Base-by-base conservation (phyloP, 1,284 basidiomycete species). In the Ganoderma meredithae region DNA sequence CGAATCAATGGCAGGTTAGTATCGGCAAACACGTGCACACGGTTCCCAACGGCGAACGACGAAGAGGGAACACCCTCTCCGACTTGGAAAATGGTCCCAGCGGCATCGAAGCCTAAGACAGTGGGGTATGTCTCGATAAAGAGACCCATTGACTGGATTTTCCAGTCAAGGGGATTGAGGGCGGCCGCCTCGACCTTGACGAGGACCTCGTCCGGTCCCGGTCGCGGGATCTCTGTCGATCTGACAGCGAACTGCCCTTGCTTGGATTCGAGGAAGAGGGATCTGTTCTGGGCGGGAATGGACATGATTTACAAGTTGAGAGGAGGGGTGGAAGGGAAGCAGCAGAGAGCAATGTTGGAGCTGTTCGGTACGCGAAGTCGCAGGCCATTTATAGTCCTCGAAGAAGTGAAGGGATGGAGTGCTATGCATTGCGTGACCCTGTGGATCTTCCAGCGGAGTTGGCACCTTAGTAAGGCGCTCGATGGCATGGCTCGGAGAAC, bases 61-160 rank as follows among this genome's bases (percentile, higher is more conserved):
- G 70, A 66, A 13, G 36, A 6, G 1, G 55, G 36, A 10, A 85
- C 81, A 3, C 75, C 79, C 25, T 76, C 73, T 1, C 83, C 83
- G 43, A 84, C 71, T 36, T 77, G 74, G 17, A 80, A 79, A 39
- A 86, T 80, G 0, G 77, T 71, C 3, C 85, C 86, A 13, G 79
- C 77, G 27, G 79, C 81, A 70, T 87, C 86, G n/a, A 75, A 77
- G 22, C 89, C 89, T 3, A 86, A 69, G 13, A 85, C 76, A 1
- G 79, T 76, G 1, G 85, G 84, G 68, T 79, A 85, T 3, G 76
- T 64, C 2, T 75, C 53, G 8, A 79, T 59, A 56, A 73, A 72
- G 0, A 77, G n/a, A 8, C 77, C 80, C n/a, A 71, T 67, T 22
- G 76, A 78, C 19, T 79, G 83, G 19, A 82, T 78, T 68, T 79